Conservation (phyloP, 352 stramenopile species). For the Phytophthora hibernalis region DNA sequence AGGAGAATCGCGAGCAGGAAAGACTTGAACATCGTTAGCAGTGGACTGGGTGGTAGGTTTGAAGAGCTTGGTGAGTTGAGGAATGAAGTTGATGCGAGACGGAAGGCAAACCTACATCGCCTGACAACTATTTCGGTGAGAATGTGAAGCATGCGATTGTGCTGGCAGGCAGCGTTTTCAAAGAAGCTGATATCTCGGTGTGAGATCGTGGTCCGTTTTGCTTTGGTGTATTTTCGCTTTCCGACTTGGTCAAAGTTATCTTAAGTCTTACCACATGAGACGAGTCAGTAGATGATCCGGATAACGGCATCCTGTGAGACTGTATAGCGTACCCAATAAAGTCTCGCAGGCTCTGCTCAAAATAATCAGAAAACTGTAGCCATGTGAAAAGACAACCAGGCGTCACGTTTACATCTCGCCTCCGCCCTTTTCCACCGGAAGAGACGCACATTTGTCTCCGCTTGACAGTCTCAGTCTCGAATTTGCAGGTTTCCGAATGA, state of each 20-base stretch:
- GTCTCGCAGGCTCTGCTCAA: too few relatives aligned
- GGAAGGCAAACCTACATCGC: background rate
- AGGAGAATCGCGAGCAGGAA: constrained; percentile 39
- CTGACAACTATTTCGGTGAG: constrained; percentile 23
- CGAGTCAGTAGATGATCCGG: too few relatives aligned
- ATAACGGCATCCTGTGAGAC: too few relatives aligned
- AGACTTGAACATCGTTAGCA: constrained; percentile 35
- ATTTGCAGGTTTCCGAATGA: constrained; percentile 31
- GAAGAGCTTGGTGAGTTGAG: constrained; percentile 22
- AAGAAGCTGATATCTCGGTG: background rate
- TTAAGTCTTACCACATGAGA: background rate
- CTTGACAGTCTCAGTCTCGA: too few relatives aligned
- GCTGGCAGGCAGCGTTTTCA: background rate
- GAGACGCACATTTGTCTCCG: constrained; percentile 1
- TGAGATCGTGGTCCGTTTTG: background rate
- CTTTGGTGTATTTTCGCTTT: background rate
- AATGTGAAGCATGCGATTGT: constrained; percentile 23
- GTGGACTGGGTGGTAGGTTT: background rate
- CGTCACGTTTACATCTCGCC: too few relatives aligned
- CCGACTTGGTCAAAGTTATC: background rate
- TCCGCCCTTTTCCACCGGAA: constrained; percentile 1
- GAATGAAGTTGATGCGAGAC: constrained; percentile 16
- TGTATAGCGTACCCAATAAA: too few relatives aligned
- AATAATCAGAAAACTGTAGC: too few relatives aligned
- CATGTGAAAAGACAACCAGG: too few relatives aligned